phyloP scores from a whole-genome alignment of 306 rosid genomes.

The Cicer arietinum region DNA sequence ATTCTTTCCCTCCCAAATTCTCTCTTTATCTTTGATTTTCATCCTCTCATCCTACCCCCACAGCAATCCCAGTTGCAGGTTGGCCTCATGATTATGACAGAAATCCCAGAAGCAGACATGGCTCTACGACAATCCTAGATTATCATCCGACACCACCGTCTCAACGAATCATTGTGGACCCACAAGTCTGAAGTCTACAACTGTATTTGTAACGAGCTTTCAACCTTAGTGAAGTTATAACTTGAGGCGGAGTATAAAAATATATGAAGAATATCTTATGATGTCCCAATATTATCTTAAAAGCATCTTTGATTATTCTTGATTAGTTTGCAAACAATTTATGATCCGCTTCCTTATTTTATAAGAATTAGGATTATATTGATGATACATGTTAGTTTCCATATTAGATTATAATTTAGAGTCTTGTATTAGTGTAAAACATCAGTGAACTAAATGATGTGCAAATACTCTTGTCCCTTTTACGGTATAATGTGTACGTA shows the following conservation, averaged over 20 bases:
- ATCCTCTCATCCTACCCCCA: background rate
- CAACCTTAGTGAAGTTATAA: background rate
- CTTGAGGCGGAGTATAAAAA: background rate
- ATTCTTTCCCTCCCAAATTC: background rate
- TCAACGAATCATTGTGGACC: background rate
- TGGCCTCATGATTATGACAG: too few relatives aligned
- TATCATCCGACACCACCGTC: background rate
- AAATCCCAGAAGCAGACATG: too few relatives aligned
- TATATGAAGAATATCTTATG: background rate
- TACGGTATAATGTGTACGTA: background rate
- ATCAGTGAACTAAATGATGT: constrained; percentile 2
- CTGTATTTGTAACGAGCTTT: background rate
- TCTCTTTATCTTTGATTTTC: background rate
- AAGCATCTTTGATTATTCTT: background rate
- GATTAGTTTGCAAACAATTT: background rate
- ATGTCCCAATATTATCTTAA: background rate
- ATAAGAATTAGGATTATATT: background rate
- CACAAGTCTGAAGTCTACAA: background rate
- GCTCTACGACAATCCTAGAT: too few relatives aligned
- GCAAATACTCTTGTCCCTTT: background rate
- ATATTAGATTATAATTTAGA: background rate
- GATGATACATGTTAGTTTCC: background rate
- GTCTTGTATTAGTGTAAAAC: background rate
- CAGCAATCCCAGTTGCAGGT: too few relatives aligned
- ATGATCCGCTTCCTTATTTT: background rate